Evolutionary conservation across 1,284 basidiomycete genomes (phyloP), one percentile per base, ranked within the genome.

Genomic region (Veloboletus limbatus): DNA sequence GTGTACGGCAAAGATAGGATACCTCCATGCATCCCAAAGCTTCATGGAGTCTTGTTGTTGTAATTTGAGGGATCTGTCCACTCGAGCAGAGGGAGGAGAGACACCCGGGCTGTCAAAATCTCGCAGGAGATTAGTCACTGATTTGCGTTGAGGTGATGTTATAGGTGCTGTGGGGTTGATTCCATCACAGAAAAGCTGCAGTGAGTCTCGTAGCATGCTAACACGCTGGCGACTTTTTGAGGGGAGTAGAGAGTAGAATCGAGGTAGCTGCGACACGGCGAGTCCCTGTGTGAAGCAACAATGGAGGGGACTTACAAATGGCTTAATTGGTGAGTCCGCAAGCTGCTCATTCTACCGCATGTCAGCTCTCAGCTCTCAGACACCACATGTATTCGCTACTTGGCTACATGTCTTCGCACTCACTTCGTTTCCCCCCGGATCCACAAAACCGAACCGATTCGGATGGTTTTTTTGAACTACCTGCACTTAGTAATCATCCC

Each of bases 401-500:
- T n/a, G 16, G n/a, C 16, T 33, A 22, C 31, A 10, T n/a, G 10
- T 18, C 13, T 27, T 43, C 32, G 24, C 42, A 52, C 43, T 52
- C 41, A 52, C 50, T 49, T 38, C 43, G 36, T 36, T 18, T 2
- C 14, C 42, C 11, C 14, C 25, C 28, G n/a, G n/a, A n/a, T n/a
- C n/a, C n/a, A n/a, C 22, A 49, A 30, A 5, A 24, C 40, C 10
- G 22, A 32, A 35, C 27, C 4, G 24, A 37, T 31, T 20, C 36
- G 14, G n/a, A 49, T 28, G n/a, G n/a, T 17, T 16, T 16, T 44
- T 38, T 40, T 22, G 10, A 45, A 45, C 28, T 38, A 57, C 32
- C 40, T 33, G 37, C 26, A 26, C 39, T 57, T 56, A 93, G 66
- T 96, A 98, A 68, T 98, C 95, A 52, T 92, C 88, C 25, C 96